Conservation (phyloP, 106 monocot species). For the Hemerocallis citrina region DNA sequence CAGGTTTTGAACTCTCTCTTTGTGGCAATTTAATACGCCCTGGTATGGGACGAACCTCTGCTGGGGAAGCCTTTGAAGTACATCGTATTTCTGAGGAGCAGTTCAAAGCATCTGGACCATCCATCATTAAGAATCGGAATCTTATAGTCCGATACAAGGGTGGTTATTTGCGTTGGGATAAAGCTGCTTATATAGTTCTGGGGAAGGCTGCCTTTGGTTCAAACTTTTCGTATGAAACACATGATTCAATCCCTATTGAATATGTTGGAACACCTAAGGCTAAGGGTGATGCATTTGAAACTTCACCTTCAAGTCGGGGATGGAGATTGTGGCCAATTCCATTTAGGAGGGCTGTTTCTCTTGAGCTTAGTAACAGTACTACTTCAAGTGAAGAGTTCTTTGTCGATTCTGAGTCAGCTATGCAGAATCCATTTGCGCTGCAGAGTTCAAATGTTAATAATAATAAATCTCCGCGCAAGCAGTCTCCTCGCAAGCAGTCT, state of each 20-base stretch:
- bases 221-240: conserved; percentile 36
- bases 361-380: conserved; percentile 46
- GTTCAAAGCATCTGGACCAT: conserved; percentile 50
- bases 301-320: conserved; percentile 44
- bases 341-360: conserved; percentile 54
- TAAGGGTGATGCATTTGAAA: conserved; percentile 26
- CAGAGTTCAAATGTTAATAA: conserved; percentile 14
- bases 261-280: conserved; percentile 12
- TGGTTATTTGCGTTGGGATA: conserved; percentile 65
- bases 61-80: conserved; percentile 58
- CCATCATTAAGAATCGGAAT: conserved; percentile 66
- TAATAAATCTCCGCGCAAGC: no score
- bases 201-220: conserved; percentile 73
- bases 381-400: conserved; percentile 60
- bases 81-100: conserved; percentile 60
- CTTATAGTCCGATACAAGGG: conserved; percentile 68
- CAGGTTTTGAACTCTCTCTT: conserved; percentile 86
- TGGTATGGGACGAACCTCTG: conserved; percentile 60
- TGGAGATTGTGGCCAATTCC: conserved; percentile 95
- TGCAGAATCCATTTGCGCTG: conserved; percentile 39
- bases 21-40: conserved; percentile 67
- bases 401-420: conserved; percentile 54
- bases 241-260: conserved; percentile 64
- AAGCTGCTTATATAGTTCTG: conserved; percentile 61
- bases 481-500: no score